A percentile compares a stretch with the other conserved stretches of the same genome.
phyloP scores from a whole-genome alignment of 2,329 filamentous ascomycete genomes.

The Pseudogymnoascus sp. region DNA sequence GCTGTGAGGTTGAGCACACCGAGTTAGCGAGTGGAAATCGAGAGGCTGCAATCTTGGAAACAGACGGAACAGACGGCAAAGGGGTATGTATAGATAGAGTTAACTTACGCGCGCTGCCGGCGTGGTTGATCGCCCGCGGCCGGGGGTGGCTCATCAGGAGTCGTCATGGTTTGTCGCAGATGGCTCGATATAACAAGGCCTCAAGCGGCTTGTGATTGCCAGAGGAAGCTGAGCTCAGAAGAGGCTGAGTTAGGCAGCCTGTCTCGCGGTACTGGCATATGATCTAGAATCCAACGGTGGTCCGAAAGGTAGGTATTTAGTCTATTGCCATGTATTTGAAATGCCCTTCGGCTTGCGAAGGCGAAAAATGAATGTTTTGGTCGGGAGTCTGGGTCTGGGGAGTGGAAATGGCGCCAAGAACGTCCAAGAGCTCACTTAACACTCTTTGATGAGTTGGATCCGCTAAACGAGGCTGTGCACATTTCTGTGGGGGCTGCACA shows the following conservation, averaged over 20 bases:
- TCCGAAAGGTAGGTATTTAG: not conserved
- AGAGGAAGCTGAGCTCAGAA: not conserved
- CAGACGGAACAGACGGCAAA: not conserved
- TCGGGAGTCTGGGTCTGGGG: not conserved
- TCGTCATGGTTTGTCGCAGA: not conserved
- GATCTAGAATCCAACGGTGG: not conserved
- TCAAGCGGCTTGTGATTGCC: not conserved
- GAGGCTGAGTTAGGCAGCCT: constrained; percentile 1
- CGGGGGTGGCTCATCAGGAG: constrained; percentile 4
- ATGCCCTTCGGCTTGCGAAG: not conserved
- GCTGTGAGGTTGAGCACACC: constrained; percentile 16
- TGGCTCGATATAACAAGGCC: not conserved
- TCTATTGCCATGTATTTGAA: not conserved
- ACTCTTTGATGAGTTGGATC: not conserved
- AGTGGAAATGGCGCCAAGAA: not conserved
- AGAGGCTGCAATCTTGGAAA: not conserved
- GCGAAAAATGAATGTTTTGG: not conserved
- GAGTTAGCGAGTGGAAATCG: constrained; percentile 17
- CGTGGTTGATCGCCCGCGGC: not conserved
- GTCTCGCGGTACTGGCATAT: not conserved
- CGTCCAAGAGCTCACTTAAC: not conserved
- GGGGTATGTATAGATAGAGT: not conserved
- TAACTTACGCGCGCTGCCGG: constrained; percentile 29
- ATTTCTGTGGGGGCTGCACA: not conserved
- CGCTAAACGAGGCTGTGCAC: not conserved